Conservation (phyloP, 345 rosid genomes). For the Capsella bursapastoris region DNA sequence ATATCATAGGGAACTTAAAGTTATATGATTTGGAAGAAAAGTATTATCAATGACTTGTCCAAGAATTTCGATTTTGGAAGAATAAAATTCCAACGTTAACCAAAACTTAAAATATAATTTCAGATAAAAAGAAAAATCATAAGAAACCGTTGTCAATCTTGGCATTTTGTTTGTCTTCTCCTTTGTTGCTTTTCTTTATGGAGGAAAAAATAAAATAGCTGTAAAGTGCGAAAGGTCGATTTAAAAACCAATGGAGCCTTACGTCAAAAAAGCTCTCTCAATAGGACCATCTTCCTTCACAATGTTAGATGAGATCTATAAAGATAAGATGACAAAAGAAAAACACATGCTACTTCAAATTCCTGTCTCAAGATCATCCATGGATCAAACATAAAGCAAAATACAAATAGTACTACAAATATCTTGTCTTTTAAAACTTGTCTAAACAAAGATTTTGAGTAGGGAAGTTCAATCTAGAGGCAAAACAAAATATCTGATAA, state of each 20-base stretch:
- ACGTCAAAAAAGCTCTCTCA: conserved; percentile 16
- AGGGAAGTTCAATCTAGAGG: conserved; percentile 22
- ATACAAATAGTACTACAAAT: conserved; percentile 10
- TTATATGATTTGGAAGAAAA: background rate
- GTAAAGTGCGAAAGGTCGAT: conserved; percentile 27
- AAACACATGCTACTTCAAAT: conserved; percentile 35
- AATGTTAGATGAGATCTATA: conserved; percentile 18
- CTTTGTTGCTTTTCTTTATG: too few relatives aligned
- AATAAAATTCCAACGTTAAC: background rate
- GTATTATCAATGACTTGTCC: background rate
- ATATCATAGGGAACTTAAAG: too few relatives aligned
- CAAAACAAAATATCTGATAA: conserved; percentile 27
- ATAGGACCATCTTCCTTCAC: conserved; percentile 8
- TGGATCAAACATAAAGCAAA: conserved; percentile 23
- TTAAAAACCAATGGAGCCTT: conserved; percentile 10
- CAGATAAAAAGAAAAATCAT: background rate
- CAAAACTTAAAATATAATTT: background rate
- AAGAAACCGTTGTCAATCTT: background rate
- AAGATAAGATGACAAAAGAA: conserved; percentile 27
- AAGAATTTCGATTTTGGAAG: background rate
- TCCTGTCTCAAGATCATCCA: conserved; percentile 35
- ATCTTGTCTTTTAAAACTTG: background rate
- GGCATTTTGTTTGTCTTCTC: background rate
- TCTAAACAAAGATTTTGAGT: conserved; percentile 4
- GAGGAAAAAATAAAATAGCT: conserved; percentile 14